Conservation (phyloP, 139 green algal genomes). For the Eudorina sp. region DNA sequence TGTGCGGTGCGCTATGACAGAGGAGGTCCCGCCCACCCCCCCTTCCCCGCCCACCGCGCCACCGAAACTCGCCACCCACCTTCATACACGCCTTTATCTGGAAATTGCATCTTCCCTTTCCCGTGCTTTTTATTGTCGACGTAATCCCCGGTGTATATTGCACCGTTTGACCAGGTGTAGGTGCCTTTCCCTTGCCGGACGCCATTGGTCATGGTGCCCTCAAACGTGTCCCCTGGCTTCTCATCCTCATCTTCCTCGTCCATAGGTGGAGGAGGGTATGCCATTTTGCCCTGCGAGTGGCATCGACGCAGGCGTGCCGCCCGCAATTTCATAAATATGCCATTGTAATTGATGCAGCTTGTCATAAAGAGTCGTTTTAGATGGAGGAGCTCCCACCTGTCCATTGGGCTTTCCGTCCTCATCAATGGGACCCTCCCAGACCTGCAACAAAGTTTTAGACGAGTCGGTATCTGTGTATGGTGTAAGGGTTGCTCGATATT, state of each 20-base stretch:
- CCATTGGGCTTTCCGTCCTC: constrained; percentile 72
- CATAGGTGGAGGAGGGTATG: constrained; percentile 55
- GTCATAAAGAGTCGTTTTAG: neutral
- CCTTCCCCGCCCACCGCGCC: too few relatives aligned
- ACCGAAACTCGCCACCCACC: too few relatives aligned
- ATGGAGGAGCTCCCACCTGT: constrained; percentile 55
- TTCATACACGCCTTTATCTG: constrained; percentile 72
- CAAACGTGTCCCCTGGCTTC: constrained; percentile 67
- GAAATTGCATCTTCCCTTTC: constrained; percentile 63
- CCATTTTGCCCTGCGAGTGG: constrained; percentile 53
- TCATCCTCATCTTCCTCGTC: constrained; percentile 72
- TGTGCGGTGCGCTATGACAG: too few relatives aligned
- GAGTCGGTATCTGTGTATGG: neutral
- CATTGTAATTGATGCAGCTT: neutral
- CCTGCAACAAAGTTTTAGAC: constrained; percentile 20
- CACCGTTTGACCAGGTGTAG: constrained; percentile 71
- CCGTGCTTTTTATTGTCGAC: constrained; percentile 67
- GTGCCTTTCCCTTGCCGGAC: constrained; percentile 64
- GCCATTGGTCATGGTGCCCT: constrained; percentile 66
- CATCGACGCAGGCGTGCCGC: neutral
- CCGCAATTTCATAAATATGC: neutral
- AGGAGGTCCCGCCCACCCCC: too few relatives aligned
- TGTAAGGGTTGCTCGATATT: neutral
- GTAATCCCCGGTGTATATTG: constrained; percentile 69
- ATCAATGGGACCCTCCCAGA: constrained; percentile 68